A percentile compares a stretch with the other conserved stretches of the same genome.
Conservation (phyloP, 2,329 filamentous ascomycete genomes). For the Aaosphaeria pasadenensis region DNA sequence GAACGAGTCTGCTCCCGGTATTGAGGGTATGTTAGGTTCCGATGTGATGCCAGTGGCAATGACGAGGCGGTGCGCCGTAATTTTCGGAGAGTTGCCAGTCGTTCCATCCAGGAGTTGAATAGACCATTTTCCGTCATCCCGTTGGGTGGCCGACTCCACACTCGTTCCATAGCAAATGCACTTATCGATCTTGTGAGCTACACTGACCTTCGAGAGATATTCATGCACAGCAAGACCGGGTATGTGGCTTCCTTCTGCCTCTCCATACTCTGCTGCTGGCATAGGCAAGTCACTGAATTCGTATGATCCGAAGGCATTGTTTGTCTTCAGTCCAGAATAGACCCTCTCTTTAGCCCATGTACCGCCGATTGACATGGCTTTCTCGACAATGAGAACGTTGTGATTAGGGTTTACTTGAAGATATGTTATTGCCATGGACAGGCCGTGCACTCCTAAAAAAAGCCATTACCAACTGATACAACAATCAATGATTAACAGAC, state of each 20-base stretch:
- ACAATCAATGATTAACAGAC: too few relatives aligned
- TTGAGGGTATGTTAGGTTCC: constrained; percentile 48
- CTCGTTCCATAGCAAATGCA: constrained; percentile 51
- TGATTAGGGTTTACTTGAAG: constrained; percentile 34
- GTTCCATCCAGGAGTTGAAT: background rate
- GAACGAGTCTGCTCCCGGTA: constrained; percentile 60
- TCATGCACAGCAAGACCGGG: constrained; percentile 54
- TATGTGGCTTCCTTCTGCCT: constrained; percentile 56
- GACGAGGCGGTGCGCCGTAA: constrained; percentile 51
- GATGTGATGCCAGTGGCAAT: constrained; percentile 62
- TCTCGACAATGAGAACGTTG: constrained; percentile 42
- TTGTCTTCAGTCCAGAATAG: constrained; percentile 44
- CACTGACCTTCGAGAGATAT: constrained; percentile 48
- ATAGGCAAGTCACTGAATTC: constrained; percentile 40
- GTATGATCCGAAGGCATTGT: constrained; percentile 42
- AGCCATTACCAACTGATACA: too few relatives aligned
- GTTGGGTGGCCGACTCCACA: constrained; percentile 49
- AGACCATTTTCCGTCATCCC: constrained; percentile 7
- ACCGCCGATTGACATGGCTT: constrained; percentile 37
- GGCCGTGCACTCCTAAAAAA: constrained; percentile 32
- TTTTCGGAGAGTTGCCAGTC: constrained; percentile 23
- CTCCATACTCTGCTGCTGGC: constrained; percentile 25
- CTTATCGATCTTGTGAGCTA: constrained; percentile 46
- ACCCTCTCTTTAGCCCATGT: constrained; percentile 41
- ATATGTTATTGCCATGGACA: constrained; percentile 45